Percentiles rank a stretch among this genome's conserved stretches.
These are phyloP conservation scores for Dictyostelium discoideum DNA, from an alignment of 78 protist genomes.

Conservation along the genomic window DNA sequence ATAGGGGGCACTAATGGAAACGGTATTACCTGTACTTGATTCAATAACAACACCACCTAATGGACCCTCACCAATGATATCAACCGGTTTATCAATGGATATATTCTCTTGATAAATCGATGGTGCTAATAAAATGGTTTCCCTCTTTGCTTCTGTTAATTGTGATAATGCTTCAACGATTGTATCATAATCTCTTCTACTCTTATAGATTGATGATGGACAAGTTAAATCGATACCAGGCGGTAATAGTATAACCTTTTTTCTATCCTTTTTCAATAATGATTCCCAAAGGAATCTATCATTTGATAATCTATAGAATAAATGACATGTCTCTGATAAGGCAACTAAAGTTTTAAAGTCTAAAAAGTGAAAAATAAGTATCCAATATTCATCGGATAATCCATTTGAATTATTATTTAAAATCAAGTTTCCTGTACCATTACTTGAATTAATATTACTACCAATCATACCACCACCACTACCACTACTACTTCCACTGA, in stretches of 20 bases:
- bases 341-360: constrained; percentile 33
- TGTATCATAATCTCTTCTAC: constrained; percentile 39
- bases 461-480: neutral
- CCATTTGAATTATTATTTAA: neutral
- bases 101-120: constrained; percentile 38
- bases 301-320: constrained; percentile 43
- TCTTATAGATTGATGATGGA: constrained; percentile 27
- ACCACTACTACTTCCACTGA: neutral
- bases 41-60: constrained; percentile 21
- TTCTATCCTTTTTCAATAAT: constrained; percentile 38
- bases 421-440: neutral
- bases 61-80: constrained; percentile 61
- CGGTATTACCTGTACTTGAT: constrained; percentile 23
- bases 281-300: constrained; percentile 57
- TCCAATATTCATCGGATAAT: constrained; percentile 71
- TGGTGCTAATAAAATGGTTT: constrained; percentile 35
- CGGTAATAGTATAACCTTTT: constrained; percentile 34
- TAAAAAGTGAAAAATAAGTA: constrained; percentile 14
- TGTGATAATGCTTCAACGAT: constrained; percentile 34
- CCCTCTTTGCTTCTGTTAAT: neutral
- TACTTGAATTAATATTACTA: neutral
- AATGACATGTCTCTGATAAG: constrained; percentile 21
- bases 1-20: constrained; percentile 48
- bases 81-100: constrained; percentile 55
- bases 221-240: neutral